phyloP scores from a whole-genome alignment of 2,329 filamentous ascomycete species.

The Mycocentrospora acerina region DNA sequence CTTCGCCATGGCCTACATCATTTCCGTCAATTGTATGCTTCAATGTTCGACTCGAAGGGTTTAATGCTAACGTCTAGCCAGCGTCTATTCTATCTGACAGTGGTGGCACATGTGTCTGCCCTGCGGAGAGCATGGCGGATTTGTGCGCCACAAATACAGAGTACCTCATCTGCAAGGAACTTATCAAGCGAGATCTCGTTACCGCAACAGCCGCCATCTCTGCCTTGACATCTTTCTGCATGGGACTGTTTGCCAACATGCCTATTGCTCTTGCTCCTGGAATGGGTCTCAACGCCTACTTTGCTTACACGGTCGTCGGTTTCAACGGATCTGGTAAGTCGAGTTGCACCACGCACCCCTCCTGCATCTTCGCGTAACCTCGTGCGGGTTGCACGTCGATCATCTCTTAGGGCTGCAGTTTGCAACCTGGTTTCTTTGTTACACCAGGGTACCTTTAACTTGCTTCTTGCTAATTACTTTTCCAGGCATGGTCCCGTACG shows the following conservation, averaged over 20 bases:
- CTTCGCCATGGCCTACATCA: slow-evolving; percentile 59
- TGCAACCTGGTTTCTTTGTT: slow-evolving; percentile 1
- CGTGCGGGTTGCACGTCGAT: slow-evolving; percentile 8
- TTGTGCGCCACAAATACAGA: slow-evolving; percentile 57
- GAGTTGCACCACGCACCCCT: slow-evolving; percentile 5
- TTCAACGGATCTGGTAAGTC: slow-evolving; percentile 66
- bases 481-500: slow-evolving; percentile 63
- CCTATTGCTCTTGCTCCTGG: slow-evolving; percentile 73
- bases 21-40: slow-evolving; percentile 58
- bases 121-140: slow-evolving; percentile 47
- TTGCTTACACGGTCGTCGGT: slow-evolving; percentile 79
- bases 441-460: slow-evolving; percentile 1
- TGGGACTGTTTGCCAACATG: slow-evolving; percentile 81
- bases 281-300: slow-evolving; percentile 86
- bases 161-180: slow-evolving; percentile 63
- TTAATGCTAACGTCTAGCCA: slow-evolving; percentile 12
- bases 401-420: slow-evolving; percentile 2
- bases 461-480: slow-evolving; percentile 19
- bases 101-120: slow-evolving; percentile 75
- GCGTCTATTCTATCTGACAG: slow-evolving; percentile 67
- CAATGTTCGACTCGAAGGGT: slow-evolving; percentile 17
- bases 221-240: slow-evolving; percentile 75
- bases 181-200: slow-evolving; percentile 74
- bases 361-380: slow-evolving; percentile 19
- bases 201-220: slow-evolving; percentile 84